phyloP scores from a whole-genome alignment of 495 filamentous ascomycete genomes.

The Daldinia loculata region DNA sequence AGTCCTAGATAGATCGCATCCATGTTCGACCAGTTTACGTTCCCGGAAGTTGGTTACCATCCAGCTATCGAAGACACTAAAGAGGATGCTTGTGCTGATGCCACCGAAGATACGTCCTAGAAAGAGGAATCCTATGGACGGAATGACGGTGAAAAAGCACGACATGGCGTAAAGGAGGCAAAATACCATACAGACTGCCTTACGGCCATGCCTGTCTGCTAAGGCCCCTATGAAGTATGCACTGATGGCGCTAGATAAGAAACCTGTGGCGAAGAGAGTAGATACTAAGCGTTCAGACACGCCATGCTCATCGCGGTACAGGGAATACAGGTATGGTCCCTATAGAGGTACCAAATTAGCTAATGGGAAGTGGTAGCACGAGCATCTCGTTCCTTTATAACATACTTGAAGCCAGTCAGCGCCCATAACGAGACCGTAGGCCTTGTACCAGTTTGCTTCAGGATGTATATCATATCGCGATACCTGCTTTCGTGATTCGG shows the following conservation, averaged over 20 bases:
- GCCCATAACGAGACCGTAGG: slow-evolving; percentile 60
- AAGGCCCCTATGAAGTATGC: slow-evolving; percentile 58
- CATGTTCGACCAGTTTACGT: slow-evolving; percentile 43
- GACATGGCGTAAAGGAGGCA: slow-evolving; percentile 60
- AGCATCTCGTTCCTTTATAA: background rate
- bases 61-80: slow-evolving; percentile 66
- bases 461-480: slow-evolving; percentile 34
- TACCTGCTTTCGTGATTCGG: slow-evolving; percentile 14
- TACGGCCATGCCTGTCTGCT: slow-evolving; percentile 62
- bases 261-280: slow-evolving; percentile 61
- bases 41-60: slow-evolving; percentile 63
- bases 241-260: slow-evolving; percentile 58
- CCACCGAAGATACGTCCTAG: slow-evolving; percentile 62
- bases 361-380: background rate
- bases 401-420: slow-evolving; percentile 65
- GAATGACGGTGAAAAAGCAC: slow-evolving; percentile 57
- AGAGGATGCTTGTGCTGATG: slow-evolving; percentile 62
- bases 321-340: slow-evolving; percentile 64
- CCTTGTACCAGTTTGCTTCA: slow-evolving; percentile 45
- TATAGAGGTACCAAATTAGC: slow-evolving; percentile 25
- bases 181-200: slow-evolving; percentile 57
- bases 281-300: slow-evolving; percentile 57
- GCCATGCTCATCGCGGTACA: slow-evolving; percentile 62
- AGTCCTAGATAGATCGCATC: slow-evolving; percentile 52
- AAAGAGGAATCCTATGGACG: slow-evolving; percentile 53